Conservation (phyloP, 2,329 filamentous ascomycete genomes). For the Penicillium corylophilum region DNA sequence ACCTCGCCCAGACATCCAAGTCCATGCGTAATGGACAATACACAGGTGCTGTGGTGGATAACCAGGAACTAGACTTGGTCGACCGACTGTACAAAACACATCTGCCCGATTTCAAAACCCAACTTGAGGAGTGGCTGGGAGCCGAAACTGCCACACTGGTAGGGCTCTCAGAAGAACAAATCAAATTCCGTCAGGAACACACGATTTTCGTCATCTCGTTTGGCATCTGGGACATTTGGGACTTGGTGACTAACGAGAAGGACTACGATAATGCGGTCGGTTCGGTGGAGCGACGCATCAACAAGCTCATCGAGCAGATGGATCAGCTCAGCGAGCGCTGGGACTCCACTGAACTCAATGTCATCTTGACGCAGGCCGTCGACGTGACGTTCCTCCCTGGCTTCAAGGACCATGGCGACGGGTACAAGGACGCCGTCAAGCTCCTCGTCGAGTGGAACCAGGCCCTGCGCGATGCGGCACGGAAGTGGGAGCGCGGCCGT, state of each 20-base stretch:
- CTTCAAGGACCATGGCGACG: slow-evolving; percentile 27
- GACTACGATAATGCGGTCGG: slow-evolving; percentile 25
- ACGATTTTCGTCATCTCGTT: slow-evolving; percentile 41
- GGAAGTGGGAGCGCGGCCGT: slow-evolving; percentile 33
- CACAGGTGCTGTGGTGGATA: slow-evolving; percentile 36
- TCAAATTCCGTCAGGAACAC: slow-evolving; percentile 27
- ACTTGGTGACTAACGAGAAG: slow-evolving; percentile 27
- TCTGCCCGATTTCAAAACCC: slow-evolving; percentile 37
- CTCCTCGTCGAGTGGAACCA: slow-evolving; percentile 38
- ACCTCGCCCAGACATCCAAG: slow-evolving; percentile 31
- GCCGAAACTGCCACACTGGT: slow-evolving; percentile 30
- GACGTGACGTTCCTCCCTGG: slow-evolving; percentile 44
- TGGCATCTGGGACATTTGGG: slow-evolving; percentile 43
- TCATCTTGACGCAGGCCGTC: slow-evolving; percentile 39
- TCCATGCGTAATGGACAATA: slow-evolving; percentile 23
- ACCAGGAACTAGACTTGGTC: slow-evolving; percentile 29
- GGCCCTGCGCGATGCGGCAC: slow-evolving; percentile 28
- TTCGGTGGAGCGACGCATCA: slow-evolving; percentile 32
- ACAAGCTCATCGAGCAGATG: slow-evolving; percentile 35
- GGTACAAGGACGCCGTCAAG: slow-evolving; percentile 36
- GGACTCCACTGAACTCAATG: slow-evolving; percentile 31
- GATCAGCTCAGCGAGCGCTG: slow-evolving; percentile 30
- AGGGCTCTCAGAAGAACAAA: slow-evolving; percentile 21
- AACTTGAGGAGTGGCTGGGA: slow-evolving; percentile 37
- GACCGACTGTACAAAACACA: slow-evolving; percentile 26